These are phyloP conservation scores for Mentha longifolia DNA, from an alignment of 257 asterid genomes.

Conservation along the genomic window DNA sequence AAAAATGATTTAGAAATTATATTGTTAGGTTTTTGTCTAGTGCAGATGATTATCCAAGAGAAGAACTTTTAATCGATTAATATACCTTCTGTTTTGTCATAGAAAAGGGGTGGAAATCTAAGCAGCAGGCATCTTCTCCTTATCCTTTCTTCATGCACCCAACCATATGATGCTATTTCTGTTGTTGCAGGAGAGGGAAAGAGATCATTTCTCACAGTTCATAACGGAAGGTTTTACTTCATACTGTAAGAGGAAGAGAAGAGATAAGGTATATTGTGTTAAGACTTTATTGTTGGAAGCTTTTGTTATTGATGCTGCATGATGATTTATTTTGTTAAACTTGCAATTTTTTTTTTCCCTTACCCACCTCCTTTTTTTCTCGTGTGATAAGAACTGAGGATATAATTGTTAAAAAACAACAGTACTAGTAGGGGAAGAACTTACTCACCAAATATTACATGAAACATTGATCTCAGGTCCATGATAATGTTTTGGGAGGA, in stretches of 20 bases:
- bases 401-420: background rate
- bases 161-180: constrained; percentile 5
- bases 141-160: constrained; percentile 10
- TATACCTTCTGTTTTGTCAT: background rate
- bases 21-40: too few relatives aligned
- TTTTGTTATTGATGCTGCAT: background rate
- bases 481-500: background rate
- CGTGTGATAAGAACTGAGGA: background rate
- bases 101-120: background rate
- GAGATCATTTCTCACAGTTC: constrained; percentile 96
- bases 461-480: background rate
- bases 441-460: background rate
- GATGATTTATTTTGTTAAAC: background rate
- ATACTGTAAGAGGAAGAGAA: constrained; percentile 96
- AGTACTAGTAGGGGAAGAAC: background rate
- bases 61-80: too few relatives aligned
- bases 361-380: background rate
- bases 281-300: background rate
- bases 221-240: constrained; percentile 97
- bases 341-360: background rate
- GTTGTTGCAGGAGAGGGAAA: constrained; percentile 80
- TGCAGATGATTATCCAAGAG: too few relatives aligned
- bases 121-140: background rate
- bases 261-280: constrained; percentile 70
- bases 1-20: too few relatives aligned